phyloP scores from a whole-genome alignment of 371 early-diverging fungal genomes.

The Circinella minor region DNA sequence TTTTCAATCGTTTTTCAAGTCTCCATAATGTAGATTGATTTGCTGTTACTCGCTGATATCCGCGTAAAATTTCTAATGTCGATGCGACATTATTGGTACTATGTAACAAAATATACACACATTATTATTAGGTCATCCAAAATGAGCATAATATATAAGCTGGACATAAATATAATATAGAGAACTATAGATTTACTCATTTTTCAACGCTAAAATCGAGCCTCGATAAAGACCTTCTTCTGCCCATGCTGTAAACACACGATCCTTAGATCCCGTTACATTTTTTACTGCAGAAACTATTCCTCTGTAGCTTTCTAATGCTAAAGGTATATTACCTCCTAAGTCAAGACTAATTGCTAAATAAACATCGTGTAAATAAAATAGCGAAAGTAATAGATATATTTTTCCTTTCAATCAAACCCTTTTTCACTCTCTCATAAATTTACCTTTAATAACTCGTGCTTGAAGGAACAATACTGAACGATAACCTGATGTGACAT shows the following conservation, averaged over 20 bases:
- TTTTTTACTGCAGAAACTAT: conserved; percentile 44
- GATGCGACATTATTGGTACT: conserved; percentile 6
- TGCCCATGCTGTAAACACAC: conserved; percentile 66
- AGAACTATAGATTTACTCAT: conserved; percentile 39
- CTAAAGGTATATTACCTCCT: conserved; percentile 45
- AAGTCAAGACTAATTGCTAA: conserved; percentile 60
- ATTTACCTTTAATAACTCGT: conserved; percentile 55
- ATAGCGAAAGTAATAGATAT: too few relatives aligned
- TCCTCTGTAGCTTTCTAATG: conserved; percentile 57
- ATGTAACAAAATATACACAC: conserved; percentile 8
- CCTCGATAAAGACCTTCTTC: conserved; percentile 76
- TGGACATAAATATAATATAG: too few relatives aligned
- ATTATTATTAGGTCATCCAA: too few relatives aligned
- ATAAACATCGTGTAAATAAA: neutral
- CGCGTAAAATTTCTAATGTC: conserved; percentile 54
- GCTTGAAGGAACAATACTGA: conserved; percentile 57
- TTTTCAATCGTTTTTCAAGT: conserved; percentile 48
- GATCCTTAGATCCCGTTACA: conserved; percentile 38
- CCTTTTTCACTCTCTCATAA: neutral
- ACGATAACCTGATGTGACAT: conserved; percentile 54
- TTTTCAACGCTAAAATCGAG: conserved; percentile 54
- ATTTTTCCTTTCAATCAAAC: neutral
- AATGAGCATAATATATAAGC: too few relatives aligned
- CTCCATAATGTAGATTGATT: conserved; percentile 51
- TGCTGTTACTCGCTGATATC: conserved; percentile 52